phyloP scores from a whole-genome alignment of 768 basidiomycete species.

The Mycena belliarum region DNA sequence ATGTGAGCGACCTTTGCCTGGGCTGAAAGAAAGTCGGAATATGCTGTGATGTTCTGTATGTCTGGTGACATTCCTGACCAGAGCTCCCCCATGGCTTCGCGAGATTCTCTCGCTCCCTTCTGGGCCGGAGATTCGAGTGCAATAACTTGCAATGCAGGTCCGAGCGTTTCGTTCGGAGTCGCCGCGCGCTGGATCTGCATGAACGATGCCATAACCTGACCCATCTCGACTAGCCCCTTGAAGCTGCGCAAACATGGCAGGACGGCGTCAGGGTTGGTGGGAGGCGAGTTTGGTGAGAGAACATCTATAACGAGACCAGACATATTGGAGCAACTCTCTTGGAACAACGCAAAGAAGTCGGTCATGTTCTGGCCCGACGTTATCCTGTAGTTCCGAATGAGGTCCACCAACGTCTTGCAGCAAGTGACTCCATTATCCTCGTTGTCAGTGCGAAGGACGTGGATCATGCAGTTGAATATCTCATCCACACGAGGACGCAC shows the following conservation, averaged over 20 bases:
- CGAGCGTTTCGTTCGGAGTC: slow-evolving; percentile 61
- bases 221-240: slow-evolving; percentile 93
- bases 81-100: slow-evolving; percentile 76
- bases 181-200: slow-evolving; percentile 81
- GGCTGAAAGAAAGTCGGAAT: slow-evolving; percentile 80
- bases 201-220: slow-evolving; percentile 87
- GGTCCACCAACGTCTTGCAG: slow-evolving; percentile 90
- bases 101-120: slow-evolving; percentile 70
- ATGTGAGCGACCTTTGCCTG: slow-evolving; percentile 83
- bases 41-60: slow-evolving; percentile 72
- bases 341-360: slow-evolving; percentile 81
- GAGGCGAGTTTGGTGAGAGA: slow-evolving; percentile 65
- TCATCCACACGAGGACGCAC: slow-evolving; percentile 64
- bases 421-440: slow-evolving; percentile 92
- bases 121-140: slow-evolving; percentile 82
- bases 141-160: slow-evolving; percentile 79
- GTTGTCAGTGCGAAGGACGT: slow-evolving; percentile 85
- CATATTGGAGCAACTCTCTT: slow-evolving; percentile 77
- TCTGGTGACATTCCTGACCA: slow-evolving; percentile 83
- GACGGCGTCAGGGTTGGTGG: slow-evolving; percentile 56
- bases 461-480: slow-evolving; percentile 80
- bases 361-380: slow-evolving; percentile 72
- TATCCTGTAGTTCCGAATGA: slow-evolving; percentile 74
- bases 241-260: slow-evolving; percentile 83
- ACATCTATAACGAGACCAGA: slow-evolving; percentile 69